These are phyloP conservation scores for Rubia peregrina DNA, from an alignment of 305 asterid species.

Conservation along the genomic window DNA sequence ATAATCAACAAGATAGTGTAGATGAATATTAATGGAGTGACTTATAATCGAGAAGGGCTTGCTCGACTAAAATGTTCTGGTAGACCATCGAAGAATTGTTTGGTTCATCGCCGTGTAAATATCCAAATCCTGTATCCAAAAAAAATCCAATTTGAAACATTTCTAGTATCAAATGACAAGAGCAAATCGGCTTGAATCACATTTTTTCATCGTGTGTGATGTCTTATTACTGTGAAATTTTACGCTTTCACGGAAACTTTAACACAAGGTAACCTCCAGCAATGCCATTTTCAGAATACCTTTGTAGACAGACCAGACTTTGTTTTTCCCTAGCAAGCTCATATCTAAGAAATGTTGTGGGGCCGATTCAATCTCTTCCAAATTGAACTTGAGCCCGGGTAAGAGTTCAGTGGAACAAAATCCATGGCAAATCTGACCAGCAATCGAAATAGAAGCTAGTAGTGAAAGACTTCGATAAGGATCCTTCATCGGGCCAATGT, in stretches of 20 bases:
- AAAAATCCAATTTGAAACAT: not conserved
- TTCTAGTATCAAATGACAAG: too few relatives aligned
- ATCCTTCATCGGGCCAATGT: slow-evolving; percentile 35
- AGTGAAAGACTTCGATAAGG: slow-evolving; percentile 51
- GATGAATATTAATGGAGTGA: slow-evolving; percentile 62
- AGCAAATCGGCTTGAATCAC: too few relatives aligned
- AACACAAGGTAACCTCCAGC: too few relatives aligned
- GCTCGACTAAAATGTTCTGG: slow-evolving; percentile 77
- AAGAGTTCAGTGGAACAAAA: slow-evolving; percentile 25
- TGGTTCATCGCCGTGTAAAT: slow-evolving; percentile 52
- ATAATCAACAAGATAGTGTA: too few relatives aligned
- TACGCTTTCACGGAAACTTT: too few relatives aligned
- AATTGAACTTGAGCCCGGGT: slow-evolving; percentile 46
- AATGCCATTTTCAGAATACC: slow-evolving; percentile 69
- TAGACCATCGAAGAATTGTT: slow-evolving; percentile 65
- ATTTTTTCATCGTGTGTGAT: too few relatives aligned
- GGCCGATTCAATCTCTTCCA: slow-evolving; percentile 90
- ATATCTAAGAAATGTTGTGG: slow-evolving; percentile 80
- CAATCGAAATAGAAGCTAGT: slow-evolving; percentile 35
- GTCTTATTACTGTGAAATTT: too few relatives aligned
- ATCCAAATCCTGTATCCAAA: slow-evolving; percentile 51
- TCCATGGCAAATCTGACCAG: slow-evolving; percentile 33
- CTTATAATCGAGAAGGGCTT: slow-evolving; percentile 53
- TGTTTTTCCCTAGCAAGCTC: slow-evolving; percentile 73
- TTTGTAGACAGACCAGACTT: slow-evolving; percentile 62